Percentiles rank a stretch among this genome's conserved stretches.
These are phyloP conservation scores for Neofusicoccum parvum DNA, from an alignment of 2,329 filamentous ascomycete genomes.

Conservation along the genomic window DNA sequence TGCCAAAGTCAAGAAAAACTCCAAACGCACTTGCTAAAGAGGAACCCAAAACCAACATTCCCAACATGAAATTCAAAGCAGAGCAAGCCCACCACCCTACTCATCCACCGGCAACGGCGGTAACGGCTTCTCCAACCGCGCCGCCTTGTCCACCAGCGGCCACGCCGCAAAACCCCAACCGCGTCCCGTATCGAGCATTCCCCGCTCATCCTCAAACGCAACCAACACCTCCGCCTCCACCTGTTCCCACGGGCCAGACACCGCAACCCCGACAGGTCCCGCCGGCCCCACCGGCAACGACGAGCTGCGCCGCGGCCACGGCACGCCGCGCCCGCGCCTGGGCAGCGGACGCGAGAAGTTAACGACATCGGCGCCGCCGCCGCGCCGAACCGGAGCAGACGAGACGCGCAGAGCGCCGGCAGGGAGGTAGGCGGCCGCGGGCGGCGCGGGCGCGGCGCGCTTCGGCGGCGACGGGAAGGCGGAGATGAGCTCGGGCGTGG, in stretches of 20 bases:
- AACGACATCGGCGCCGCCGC: background rate
- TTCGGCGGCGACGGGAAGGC: no score
- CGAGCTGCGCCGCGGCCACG: background rate
- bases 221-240: background rate
- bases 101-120: background rate
- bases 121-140: background rate
- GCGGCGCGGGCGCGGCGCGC: background rate
- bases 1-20: background rate
- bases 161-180: background rate
- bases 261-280: background rate
- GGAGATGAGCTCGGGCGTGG: background rate
- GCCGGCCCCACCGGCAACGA: background rate
- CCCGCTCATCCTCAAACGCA: background rate
- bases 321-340: background rate
- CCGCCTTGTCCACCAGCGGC: background rate
- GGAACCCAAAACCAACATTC: background rate
- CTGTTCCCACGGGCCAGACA: background rate
- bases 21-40: background rate
- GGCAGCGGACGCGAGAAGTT: constrained; percentile 5
- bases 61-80: background rate
- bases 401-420: no score
- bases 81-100: background rate
- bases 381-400: background rate
- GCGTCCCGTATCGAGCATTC: background rate
- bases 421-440: no score